Conservation (phyloP, 1,139 yeast genomes). For the Scheffersomyces stambukii region DNA sequence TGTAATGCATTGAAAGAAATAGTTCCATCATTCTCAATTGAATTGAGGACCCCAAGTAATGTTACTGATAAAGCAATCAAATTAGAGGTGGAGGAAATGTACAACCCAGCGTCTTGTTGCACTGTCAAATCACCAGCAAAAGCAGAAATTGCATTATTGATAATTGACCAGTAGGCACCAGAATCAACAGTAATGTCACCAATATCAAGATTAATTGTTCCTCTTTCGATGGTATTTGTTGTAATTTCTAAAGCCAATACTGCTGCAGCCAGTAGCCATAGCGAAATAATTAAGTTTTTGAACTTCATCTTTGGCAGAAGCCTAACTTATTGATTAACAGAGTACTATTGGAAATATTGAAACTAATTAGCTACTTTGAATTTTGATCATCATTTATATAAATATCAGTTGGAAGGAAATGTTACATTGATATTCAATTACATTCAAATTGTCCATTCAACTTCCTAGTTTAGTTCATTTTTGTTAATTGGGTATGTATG, state of each 20-base stretch:
- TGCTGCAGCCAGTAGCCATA: background rate
- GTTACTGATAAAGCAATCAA: constrained; percentile 11
- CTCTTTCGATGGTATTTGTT: constrained; percentile 9
- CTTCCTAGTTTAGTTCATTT: too few relatives aligned
- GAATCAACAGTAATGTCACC: constrained; percentile 15
- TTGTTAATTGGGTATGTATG: too few relatives aligned
- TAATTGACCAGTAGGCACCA: constrained; percentile 28
- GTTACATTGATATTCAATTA: too few relatives aligned
- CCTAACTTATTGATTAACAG: too few relatives aligned
- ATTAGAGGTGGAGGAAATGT: constrained; percentile 9
- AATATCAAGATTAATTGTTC: constrained; percentile 8
- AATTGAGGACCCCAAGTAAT: constrained; percentile 8
- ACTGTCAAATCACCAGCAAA: constrained; percentile 17
- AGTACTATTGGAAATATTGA: too few relatives aligned
- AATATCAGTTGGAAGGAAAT: too few relatives aligned
- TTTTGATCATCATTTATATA: too few relatives aligned
- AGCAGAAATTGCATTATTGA: constrained; percentile 20
- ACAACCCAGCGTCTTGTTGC: constrained; percentile 21
- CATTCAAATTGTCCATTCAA: too few relatives aligned
- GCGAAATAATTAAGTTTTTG: too few relatives aligned
- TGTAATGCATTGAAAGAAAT: constrained; percentile 17
- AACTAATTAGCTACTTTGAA: too few relatives aligned
- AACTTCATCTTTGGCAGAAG: too few relatives aligned
- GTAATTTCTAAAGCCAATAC: background rate
- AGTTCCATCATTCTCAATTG: constrained; percentile 17